Evolutionary conservation across 2,329 filamentous ascomycete genomes (phyloP).

Genomic region (Diaporthe aspalathi): DNA sequence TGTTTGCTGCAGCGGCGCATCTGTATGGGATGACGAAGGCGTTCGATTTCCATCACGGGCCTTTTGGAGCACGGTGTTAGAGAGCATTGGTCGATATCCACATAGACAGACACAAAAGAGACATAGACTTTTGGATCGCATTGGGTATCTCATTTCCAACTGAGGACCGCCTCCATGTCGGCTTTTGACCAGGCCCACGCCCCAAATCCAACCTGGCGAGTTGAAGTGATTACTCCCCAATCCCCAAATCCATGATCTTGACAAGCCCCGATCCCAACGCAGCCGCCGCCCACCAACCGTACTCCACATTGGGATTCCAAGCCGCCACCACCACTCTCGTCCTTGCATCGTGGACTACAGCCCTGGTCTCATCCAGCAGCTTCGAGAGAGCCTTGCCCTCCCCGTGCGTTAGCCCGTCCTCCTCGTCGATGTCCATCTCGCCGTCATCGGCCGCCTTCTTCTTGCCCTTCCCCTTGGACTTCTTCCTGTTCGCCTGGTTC

Average conservation of each 20-base stretch:
- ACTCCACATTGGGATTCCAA: constrained; percentile 77
- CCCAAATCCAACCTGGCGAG: background rate
- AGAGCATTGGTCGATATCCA: constrained; percentile 25
- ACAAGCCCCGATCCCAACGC: constrained; percentile 76
- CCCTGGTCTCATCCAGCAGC: constrained; percentile 42
- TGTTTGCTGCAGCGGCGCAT: constrained; percentile 85
- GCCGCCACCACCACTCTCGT: constrained; percentile 71
- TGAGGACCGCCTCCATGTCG: too few species aligned
- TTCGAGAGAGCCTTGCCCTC: constrained; percentile 42
- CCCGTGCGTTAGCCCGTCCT: constrained; percentile 43
- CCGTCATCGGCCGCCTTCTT: constrained; percentile 47
- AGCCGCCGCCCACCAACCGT: constrained; percentile 74
- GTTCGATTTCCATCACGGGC: constrained; percentile 84
- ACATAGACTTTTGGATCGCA: constrained; percentile 2
- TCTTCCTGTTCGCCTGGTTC: constrained; percentile 50
- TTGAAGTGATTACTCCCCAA: constrained; percentile 44
- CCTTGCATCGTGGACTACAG: constrained; percentile 69
- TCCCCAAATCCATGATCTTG: constrained; percentile 73
- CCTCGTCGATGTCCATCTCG: constrained; percentile 41
- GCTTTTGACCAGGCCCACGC: background rate
- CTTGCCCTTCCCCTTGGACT: constrained; percentile 46
- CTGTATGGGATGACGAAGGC: constrained; percentile 83
- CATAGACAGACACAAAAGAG: constrained; percentile 7
- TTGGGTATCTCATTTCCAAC: constrained; percentile 21
- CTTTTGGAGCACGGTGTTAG: constrained; percentile 64